phyloP scores from a whole-genome alignment of 2,329 filamentous ascomycete genomes.

The Alternaria postmessia region DNA sequence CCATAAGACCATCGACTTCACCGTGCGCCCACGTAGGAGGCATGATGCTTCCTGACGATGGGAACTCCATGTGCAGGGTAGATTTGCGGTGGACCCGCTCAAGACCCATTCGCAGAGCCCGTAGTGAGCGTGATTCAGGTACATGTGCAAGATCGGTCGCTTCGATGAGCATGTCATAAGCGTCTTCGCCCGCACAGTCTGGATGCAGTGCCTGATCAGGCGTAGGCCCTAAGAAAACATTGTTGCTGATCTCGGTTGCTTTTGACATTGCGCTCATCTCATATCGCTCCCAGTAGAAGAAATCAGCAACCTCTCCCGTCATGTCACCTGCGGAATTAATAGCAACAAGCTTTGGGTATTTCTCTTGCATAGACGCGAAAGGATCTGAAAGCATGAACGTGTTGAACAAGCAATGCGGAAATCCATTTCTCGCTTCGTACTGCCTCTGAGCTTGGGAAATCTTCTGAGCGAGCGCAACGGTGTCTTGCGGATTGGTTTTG shows the following conservation, averaged over 20 bases:
- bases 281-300: slow-evolving; percentile 84
- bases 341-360: slow-evolving; percentile 74
- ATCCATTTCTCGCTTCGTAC: slow-evolving; percentile 71
- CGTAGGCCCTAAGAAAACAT: slow-evolving; percentile 90
- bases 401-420: slow-evolving; percentile 72
- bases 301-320: slow-evolving; percentile 84
- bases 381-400: slow-evolving; percentile 74
- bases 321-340: slow-evolving; percentile 74
- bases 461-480: slow-evolving; percentile 69
- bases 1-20: slow-evolving; percentile 84
- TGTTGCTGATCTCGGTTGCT: slow-evolving; percentile 85
- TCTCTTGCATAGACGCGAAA: slow-evolving; percentile 67
- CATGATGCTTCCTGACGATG: slow-evolving; percentile 91
- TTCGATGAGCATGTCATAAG: slow-evolving; percentile 87
- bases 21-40: slow-evolving; percentile 82
- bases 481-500: slow-evolving; percentile 65
- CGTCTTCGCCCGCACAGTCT: slow-evolving; percentile 55
- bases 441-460: slow-evolving; percentile 79
- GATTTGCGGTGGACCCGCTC: slow-evolving; percentile 54
- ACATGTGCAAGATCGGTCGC: slow-evolving; percentile 85
- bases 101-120: slow-evolving; percentile 66
- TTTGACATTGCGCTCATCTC: slow-evolving; percentile 96
- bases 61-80: slow-evolving; percentile 77
- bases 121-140: slow-evolving; percentile 72
- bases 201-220: slow-evolving; percentile 69